Conservation (phyloP, 352 stramenopile genomes). For the Peronospora farinosa region DNA sequence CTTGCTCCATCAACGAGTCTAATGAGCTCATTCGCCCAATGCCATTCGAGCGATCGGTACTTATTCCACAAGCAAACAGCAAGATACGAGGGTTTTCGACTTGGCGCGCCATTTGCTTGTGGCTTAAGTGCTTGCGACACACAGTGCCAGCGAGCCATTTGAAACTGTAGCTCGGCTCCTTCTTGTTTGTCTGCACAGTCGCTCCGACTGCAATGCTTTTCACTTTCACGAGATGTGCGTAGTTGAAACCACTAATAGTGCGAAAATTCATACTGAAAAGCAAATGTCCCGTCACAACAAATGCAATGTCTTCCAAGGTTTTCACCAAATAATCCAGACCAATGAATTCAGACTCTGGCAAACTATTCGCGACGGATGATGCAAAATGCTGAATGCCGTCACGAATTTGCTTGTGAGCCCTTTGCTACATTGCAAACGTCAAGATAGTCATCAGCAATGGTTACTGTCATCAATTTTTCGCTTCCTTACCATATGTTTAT, state of each 20-base stretch:
- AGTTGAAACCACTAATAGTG: constrained; percentile 71
- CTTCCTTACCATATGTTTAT: constrained; percentile 68
- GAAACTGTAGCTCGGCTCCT: constrained; percentile 82
- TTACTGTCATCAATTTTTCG: background rate
- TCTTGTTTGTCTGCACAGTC: constrained; percentile 63
- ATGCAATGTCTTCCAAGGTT: constrained; percentile 69
- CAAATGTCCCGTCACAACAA: constrained; percentile 63
- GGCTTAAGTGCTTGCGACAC: constrained; percentile 93
- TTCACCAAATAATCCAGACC: constrained; percentile 38
- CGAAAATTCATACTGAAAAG: constrained; percentile 82
- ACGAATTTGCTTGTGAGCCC: constrained; percentile 53
- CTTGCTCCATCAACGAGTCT: constrained; percentile 93
- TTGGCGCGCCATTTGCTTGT: constrained; percentile 93
- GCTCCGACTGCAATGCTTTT: constrained; percentile 68
- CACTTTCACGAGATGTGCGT: constrained; percentile 67
- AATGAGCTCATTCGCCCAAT: constrained; percentile 89
- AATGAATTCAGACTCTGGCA: constrained; percentile 23
- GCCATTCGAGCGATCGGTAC: constrained; percentile 89
- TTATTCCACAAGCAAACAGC: constrained; percentile 92
- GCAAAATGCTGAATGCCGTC: constrained; percentile 44
- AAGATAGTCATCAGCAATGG: constrained; percentile 8
- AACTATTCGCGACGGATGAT: constrained; percentile 24
- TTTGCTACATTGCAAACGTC: constrained; percentile 35
- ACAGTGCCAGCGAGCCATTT: constrained; percentile 93
- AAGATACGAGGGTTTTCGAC: constrained; percentile 96